These are phyloP conservation scores for Heimioporus sp. DNA, from an alignment of 768 basidiomycete genomes.

Conservation along the genomic window DNA sequence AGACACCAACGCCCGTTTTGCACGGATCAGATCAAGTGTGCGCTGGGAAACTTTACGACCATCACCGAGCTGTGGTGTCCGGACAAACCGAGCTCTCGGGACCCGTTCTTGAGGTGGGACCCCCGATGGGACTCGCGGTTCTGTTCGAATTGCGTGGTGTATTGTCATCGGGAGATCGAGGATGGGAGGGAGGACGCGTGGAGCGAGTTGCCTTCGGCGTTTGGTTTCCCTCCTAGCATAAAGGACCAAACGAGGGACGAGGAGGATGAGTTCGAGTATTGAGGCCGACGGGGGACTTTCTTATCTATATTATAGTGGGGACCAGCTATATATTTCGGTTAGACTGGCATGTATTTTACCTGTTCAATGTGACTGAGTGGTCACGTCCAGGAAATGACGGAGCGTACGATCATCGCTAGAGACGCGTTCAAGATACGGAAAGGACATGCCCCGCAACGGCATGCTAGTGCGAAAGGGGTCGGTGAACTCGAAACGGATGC, in stretches of 20 bases:
- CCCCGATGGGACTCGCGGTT: constrained; percentile 20
- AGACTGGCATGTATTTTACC: no score
- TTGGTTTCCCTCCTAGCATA: constrained; percentile 13
- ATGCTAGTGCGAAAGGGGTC: no score
- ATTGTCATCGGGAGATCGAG: constrained; percentile 25
- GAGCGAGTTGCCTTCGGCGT: constrained; percentile 17
- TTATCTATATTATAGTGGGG: no score
- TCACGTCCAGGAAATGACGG: no score
- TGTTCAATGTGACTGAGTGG: no score
- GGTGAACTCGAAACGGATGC: no score
- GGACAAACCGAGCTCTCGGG: constrained; percentile 17
- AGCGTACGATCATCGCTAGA: no score
- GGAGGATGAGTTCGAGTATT: no score
- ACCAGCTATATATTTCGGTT: no score
- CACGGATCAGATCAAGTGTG: constrained; percentile 18
- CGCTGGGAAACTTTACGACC: constrained; percentile 19
- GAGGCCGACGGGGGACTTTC: no score
- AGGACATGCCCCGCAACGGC: no score
- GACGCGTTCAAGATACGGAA: no score
- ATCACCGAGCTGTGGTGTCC: constrained; percentile 21
- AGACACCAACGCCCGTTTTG: constrained; percentile 13
- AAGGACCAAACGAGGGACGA: not conserved
- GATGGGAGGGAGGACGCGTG: constrained; percentile 26
- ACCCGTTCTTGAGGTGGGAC: constrained; percentile 24
- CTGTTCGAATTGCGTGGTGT: constrained; percentile 16